Conservation (phyloP, 441 rosid species). For the Daphne laureola region DNA sequence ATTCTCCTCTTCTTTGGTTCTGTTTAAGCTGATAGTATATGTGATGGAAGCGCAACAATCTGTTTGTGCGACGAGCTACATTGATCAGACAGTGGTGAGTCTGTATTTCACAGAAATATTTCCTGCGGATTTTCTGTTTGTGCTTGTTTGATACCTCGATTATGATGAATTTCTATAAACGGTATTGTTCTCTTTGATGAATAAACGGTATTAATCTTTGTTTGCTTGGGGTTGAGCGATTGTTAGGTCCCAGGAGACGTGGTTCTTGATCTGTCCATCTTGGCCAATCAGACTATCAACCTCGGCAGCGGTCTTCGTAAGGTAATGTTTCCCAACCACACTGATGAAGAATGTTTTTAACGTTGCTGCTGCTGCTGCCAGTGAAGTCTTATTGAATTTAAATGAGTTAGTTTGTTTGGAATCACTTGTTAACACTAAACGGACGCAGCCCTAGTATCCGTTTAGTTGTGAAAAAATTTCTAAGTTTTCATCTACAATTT, state of each 20-base stretch:
- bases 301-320: slow-evolving; percentile 84
- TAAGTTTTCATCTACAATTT: too few species aligned
- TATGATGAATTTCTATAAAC: not conserved
- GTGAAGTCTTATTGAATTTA: too few species aligned
- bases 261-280: slow-evolving; percentile 57
- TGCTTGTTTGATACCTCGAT: not conserved
- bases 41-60: slow-evolving; percentile 28
- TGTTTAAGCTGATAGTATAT: too few species aligned
- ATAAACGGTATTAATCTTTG: not conserved
- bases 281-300: slow-evolving; percentile 70
- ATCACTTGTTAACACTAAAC: too few species aligned
- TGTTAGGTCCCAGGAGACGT: slow-evolving; percentile 78
- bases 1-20: too few species aligned
- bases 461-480: too few species aligned
- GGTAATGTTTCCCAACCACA: slow-evolving; percentile 24
- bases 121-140: not conserved
- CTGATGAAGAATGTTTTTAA: not conserved
- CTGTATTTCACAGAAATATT: not conserved
- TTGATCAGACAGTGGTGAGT: slow-evolving; percentile 50
- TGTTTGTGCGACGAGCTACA: slow-evolving; percentile 23
- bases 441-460: too few species aligned
- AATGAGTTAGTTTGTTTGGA: too few species aligned
- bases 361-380: too few species aligned
- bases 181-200: not conserved
- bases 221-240: not conserved